Conservation (phyloP, 108 stramenopile species). For the Parmales sp. region DNA sequence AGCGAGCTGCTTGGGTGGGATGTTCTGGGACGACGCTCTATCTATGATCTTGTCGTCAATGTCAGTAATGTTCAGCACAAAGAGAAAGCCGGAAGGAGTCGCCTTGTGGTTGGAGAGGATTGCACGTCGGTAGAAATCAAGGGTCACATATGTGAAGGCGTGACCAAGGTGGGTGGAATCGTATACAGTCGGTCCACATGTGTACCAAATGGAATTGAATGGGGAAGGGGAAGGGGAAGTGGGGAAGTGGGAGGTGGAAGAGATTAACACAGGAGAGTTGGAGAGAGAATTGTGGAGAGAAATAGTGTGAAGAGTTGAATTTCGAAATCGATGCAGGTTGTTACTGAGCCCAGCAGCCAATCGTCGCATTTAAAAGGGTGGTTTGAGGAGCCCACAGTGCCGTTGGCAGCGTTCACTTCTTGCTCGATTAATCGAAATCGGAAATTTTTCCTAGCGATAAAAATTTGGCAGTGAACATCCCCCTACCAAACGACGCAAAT, state of each 20-base stretch:
- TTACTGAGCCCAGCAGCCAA: too few species aligned
- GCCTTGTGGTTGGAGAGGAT: slow-evolving; percentile 38
- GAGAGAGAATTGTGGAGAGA: neutral
- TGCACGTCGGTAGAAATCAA: slow-evolving; percentile 88
- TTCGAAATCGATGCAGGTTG: too few species aligned
- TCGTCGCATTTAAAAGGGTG: too few species aligned
- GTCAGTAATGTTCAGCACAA: slow-evolving; percentile 89
- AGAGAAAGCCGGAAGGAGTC: slow-evolving; percentile 40
- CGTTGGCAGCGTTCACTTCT: too few species aligned
- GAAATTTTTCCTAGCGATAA: too few species aligned
- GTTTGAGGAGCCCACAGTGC: too few species aligned
- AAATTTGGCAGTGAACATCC: too few species aligned
- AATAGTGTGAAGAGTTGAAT: neutral
- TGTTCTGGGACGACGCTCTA: slow-evolving; percentile 20
- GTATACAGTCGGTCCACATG: slow-evolving; percentile 97
- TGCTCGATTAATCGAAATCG: too few species aligned
- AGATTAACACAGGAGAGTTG: too few species aligned
- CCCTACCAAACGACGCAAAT: too few species aligned
- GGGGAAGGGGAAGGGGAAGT: neutral
- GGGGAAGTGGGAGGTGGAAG: neutral
- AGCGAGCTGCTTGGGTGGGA: slow-evolving; percentile 22
- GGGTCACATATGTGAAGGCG: slow-evolving; percentile 82
- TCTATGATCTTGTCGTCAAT: slow-evolving; percentile 96
- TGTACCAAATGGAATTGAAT: slow-evolving; percentile 63
- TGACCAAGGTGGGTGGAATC: slow-evolving; percentile 92